Evolutionary conservation across 2,329 filamentous ascomycete species (phyloP), one percentile per base, ranked within the genome.

Genomic region (Geosmithia flava): DNA sequence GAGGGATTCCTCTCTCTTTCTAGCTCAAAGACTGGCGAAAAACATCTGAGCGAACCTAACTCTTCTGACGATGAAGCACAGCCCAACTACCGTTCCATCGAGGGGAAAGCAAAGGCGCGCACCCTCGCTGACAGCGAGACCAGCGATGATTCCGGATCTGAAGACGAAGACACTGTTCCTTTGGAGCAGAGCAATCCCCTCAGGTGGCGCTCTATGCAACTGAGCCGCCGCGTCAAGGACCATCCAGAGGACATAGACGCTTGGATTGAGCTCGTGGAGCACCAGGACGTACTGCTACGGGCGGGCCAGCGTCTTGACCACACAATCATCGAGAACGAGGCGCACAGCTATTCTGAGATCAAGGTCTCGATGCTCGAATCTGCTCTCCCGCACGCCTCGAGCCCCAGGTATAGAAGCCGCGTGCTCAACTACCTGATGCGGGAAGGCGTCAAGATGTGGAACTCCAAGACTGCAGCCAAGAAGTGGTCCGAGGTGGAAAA

Each of bases 311-410:
- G 63, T 42, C 59, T 58, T 51, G 68, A 67, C 57, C 71, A 59
- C 42, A 69, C 64, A 40, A 62, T 58, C 29, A 81, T 78, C 0
- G 67, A 69, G 27, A 77, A 81, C 3, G 85, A 93, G 57, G 68
- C 70, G 46, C 75, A 74, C 52, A 83, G 83, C 52, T 78, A 87
- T 48, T 81, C 87, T 3, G 84, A 93, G 53, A 80, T 95, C 48
- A 91, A 87, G 54, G 67, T 95, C 2, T 80, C 83, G 2, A 78
- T 95, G 51, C 86, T 90, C 51, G 80, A 91, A 53, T 81, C 87
- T 51, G 90, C 90, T 0, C 62, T 95, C 7, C 66, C 70, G 11
- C 76, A 83, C 44, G 70, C 78, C 6, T 53, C 54, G 3, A 60
- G 61, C 1, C 63, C 68, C 1, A 55, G 67, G 37, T 72, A 74